A percentile compares a stretch with the other conserved stretches of the same genome.
phyloP scores from a whole-genome alignment of 306 rosid species.

The Cucumis melo region DNA sequence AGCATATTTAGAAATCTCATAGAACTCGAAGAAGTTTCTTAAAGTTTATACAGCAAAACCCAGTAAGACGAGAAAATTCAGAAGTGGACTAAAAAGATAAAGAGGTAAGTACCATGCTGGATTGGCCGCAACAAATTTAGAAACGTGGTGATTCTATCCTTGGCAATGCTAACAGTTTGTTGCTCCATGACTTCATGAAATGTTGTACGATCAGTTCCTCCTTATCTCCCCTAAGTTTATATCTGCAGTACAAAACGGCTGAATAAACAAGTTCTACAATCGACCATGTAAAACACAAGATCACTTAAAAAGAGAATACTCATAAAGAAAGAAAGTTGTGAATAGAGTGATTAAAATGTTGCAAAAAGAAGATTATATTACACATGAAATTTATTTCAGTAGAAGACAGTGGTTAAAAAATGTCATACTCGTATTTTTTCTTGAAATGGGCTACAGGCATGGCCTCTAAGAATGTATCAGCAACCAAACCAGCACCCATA shows the following conservation, averaged over 20 bases:
- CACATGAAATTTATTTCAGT: neutral
- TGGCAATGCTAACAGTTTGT: constrained; percentile 99
- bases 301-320: neutral
- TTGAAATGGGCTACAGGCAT: constrained; percentile 88
- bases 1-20: constrained; percentile 16
- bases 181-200: constrained; percentile 99
- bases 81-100: neutral
- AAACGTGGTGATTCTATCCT: constrained; percentile 96
- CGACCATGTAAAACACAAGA: neutral
- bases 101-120: constrained; percentile 75
- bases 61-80: neutral
- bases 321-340: neutral
- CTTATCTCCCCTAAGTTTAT: constrained; percentile 79
- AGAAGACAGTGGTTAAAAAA: neutral
- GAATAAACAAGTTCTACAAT: neutral
- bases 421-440: constrained; percentile 88
- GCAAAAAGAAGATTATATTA: neutral
- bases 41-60: constrained; percentile 1
- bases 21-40: neutral
- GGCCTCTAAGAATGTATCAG: constrained; percentile 94
- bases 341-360: neutral
- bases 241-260: constrained; percentile 30
- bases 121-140: constrained; percentile 96
- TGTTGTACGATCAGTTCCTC: constrained; percentile 89
- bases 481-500: constrained; percentile 96